A percentile compares a stretch with the other conserved stretches of the same genome.
Evolutionary conservation across 148 eudicot species (phyloP).

Genomic region (Chenopodium berlandieri): DNA sequence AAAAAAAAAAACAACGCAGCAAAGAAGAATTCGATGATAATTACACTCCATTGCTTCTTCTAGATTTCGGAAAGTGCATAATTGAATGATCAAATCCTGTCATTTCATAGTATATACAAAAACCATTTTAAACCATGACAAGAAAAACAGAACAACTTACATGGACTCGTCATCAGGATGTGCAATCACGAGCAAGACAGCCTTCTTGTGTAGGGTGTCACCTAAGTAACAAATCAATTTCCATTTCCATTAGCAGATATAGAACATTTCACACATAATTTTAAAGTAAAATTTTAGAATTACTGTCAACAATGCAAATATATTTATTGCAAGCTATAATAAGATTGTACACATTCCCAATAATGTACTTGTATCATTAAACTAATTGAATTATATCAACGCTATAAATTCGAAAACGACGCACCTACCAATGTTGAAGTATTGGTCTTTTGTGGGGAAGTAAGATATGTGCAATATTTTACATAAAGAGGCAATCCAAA

Average conservation of each 20-base stretch:
- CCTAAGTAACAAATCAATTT: conserved; percentile 16
- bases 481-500: conserved; percentile 41
- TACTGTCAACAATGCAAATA: too few relatives aligned
- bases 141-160: conserved; percentile 38
- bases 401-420: background rate
- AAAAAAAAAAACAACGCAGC: background rate
- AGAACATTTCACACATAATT: background rate
- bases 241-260: conserved; percentile 7
- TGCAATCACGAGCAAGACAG: conserved; percentile 74
- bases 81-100: background rate
- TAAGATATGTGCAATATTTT: conserved; percentile 29
- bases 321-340: too few relatives aligned
- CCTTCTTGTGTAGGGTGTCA: conserved; percentile 38
- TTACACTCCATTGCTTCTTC: background rate
- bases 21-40: background rate
- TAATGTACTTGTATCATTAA: too few relatives aligned
- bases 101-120: background rate
- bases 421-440: conserved; percentile 31
- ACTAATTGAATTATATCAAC: background rate
- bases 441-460: conserved; percentile 28
- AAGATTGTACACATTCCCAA: too few relatives aligned
- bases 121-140: background rate
- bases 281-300: background rate
- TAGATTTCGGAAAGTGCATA: background rate
- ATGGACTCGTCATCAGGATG: conserved; percentile 99